These are phyloP conservation scores for Ampelomyces quisqualis DNA, from an alignment of 2,329 filamentous ascomycete genomes.

Conservation along the genomic window DNA sequence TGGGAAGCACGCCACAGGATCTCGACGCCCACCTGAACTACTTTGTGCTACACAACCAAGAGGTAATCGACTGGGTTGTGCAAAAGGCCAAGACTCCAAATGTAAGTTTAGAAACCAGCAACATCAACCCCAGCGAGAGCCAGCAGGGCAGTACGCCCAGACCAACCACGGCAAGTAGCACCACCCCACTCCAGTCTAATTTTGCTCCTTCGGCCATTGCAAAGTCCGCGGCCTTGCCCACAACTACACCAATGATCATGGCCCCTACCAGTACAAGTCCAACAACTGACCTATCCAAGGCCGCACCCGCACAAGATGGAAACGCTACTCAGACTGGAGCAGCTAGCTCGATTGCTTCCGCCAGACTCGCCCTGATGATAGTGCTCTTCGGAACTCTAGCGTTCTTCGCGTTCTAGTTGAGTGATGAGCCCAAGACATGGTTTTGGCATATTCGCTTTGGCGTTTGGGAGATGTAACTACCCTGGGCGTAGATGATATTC, in stretches of 20 bases:
- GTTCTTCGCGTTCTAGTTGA: neutral
- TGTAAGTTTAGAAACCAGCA: slow-evolving; percentile 11
- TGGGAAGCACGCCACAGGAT: slow-evolving; percentile 54
- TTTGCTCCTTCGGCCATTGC: slow-evolving; percentile 5
- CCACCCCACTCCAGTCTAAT: slow-evolving; percentile 4
- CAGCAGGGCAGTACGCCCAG: neutral
- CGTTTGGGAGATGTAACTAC: no score
- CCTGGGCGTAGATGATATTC: no score
- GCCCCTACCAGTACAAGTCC: slow-evolving; percentile 1
- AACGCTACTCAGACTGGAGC: neutral
- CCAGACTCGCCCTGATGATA: neutral
- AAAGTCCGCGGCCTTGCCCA: slow-evolving; percentile 5
- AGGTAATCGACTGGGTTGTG: slow-evolving; percentile 21
- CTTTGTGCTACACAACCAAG: slow-evolving; percentile 40
- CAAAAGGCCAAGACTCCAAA: slow-evolving; percentile 17
- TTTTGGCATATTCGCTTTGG: neutral
- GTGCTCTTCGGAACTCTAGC: no score
- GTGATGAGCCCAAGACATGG: neutral
- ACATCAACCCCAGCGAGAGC: neutral
- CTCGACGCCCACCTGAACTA: slow-evolving; percentile 61
- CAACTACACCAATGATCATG: slow-evolving; percentile 1
- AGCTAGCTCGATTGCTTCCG: neutral
- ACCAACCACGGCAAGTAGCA: neutral
- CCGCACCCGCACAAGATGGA: slow-evolving; percentile 8
- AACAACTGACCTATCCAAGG: slow-evolving; percentile 11